Conservation (phyloP, 768 basidiomycete genomes). For the Hydnum rufescens region DNA sequence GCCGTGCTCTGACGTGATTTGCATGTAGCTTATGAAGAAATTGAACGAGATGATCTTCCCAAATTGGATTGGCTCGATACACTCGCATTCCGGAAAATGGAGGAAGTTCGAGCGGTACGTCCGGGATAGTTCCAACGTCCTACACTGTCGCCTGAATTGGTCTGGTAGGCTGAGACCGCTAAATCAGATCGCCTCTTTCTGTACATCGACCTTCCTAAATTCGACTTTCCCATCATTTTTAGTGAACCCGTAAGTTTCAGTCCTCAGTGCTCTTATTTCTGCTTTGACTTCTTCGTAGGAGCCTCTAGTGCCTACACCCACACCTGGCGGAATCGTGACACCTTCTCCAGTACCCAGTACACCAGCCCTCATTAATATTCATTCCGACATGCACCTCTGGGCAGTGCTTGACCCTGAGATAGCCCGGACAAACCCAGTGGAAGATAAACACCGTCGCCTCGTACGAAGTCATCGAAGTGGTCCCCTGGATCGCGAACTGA, state of each 20-base stretch:
- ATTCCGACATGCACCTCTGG: conserved; percentile 62
- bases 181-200: conserved; percentile 90
- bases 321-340: conserved; percentile 20
- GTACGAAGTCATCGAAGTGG: conserved; percentile 91
- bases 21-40: conserved; percentile 50
- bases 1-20: background rate
- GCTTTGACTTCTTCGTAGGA: conserved; percentile 2
- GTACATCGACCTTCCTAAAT: conserved; percentile 87
- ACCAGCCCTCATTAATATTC: conserved; percentile 23
- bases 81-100: conserved; percentile 84
- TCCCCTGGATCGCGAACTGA: conserved; percentile 85
- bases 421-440: conserved; percentile 83
- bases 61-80: conserved; percentile 95
- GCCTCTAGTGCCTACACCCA: conserved; percentile 1
- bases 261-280: background rate
- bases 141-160: background rate
- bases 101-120: conserved; percentile 77
- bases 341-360: conserved; percentile 20
- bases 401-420: conserved; percentile 80
- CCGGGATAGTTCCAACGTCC: background rate
- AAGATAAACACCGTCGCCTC: conserved; percentile 86
- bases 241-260: conserved; percentile 55
- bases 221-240: conserved; percentile 94
- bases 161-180: conserved; percentile 59
- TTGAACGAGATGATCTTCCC: conserved; percentile 86